Evolutionary conservation across 1,284 basidiomycete species (phyloP).

Genomic region (Cryptococcus amylolentus): DNA sequence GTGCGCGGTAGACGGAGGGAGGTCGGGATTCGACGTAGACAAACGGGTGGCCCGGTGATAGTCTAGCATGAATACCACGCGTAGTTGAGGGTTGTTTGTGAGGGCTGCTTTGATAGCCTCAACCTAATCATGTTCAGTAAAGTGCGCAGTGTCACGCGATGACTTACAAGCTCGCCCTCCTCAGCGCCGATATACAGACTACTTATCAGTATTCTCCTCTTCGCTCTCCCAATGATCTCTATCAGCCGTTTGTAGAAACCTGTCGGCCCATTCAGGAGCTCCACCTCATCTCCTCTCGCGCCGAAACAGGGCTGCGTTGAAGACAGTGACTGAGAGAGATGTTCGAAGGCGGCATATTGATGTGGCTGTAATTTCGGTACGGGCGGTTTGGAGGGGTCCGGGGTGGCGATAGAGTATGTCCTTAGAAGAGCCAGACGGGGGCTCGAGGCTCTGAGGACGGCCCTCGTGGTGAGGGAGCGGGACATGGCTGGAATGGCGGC

Average conservation of each 20-base stretch:
- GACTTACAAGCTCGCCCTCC: constrained; percentile 61
- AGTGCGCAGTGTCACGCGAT: background rate
- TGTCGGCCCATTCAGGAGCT: constrained; percentile 47
- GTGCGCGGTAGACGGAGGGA: constrained; percentile 60
- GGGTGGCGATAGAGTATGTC: background rate
- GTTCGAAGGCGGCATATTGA: constrained; percentile 29
- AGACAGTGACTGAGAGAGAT: constrained; percentile 26
- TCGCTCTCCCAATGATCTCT: constrained; percentile 67
- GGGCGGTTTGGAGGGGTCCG: background rate
- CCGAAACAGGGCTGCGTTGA: constrained; percentile 49
- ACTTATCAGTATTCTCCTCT: constrained; percentile 75
- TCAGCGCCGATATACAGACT: constrained; percentile 75
- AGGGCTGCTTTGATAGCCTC: constrained; percentile 63
- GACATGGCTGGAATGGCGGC: no score
- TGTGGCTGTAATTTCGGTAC: constrained; percentile 18
- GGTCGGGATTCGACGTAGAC: constrained; percentile 48
- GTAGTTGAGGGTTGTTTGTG: constrained; percentile 59
- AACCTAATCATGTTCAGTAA: constrained; percentile 55
- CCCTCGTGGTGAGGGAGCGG: no score
- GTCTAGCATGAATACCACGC: constrained; percentile 76
- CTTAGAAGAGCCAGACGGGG: no score
- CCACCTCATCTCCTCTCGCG: constrained; percentile 47
- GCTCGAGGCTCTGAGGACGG: no score
- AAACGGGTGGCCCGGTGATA: constrained; percentile 88
- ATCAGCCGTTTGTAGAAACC: constrained; percentile 51